These are phyloP conservation scores for Irpex rosettiformis DNA, from an alignment of 1,284 basidiomycete genomes.

Conservation along the genomic window DNA sequence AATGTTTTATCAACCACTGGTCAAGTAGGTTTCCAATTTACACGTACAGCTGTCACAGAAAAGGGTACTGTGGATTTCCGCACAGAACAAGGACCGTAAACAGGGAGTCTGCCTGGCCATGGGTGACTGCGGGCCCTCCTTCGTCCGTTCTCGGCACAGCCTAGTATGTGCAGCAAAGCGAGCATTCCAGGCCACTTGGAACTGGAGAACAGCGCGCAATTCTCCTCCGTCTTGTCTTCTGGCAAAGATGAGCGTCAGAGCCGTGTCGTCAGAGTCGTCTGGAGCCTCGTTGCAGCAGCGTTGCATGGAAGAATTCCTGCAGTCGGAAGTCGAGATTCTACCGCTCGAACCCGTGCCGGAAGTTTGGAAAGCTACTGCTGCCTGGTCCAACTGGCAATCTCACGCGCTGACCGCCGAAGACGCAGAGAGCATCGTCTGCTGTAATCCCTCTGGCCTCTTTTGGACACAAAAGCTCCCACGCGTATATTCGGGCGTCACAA, in stretches of 20 bases:
- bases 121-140: not conserved
- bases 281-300: conserved; percentile 1
- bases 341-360: not conserved
- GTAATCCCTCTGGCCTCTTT: not conserved
- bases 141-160: not conserved
- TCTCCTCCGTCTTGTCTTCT: not conserved
- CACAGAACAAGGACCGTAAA: not conserved
- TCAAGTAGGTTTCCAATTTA: too few species aligned
- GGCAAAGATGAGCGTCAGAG: not conserved
- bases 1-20: too few species aligned
- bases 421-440: not conserved
- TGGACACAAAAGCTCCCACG: too few species aligned
- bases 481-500: too few species aligned
- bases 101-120: too few species aligned
- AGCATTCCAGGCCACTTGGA: not conserved
- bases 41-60: not conserved
- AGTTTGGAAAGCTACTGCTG: not conserved
- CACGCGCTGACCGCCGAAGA: not conserved
- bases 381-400: not conserved
- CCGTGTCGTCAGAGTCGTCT: not conserved
- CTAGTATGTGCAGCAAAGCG: not conserved
- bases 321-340: not conserved
- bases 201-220: not conserved
- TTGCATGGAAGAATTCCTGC: not conserved
- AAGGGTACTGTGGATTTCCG: not conserved